Evolutionary conservation across 2,329 filamentous ascomycete genomes (phyloP).

Genomic region (Hypoxylon sp.): DNA sequence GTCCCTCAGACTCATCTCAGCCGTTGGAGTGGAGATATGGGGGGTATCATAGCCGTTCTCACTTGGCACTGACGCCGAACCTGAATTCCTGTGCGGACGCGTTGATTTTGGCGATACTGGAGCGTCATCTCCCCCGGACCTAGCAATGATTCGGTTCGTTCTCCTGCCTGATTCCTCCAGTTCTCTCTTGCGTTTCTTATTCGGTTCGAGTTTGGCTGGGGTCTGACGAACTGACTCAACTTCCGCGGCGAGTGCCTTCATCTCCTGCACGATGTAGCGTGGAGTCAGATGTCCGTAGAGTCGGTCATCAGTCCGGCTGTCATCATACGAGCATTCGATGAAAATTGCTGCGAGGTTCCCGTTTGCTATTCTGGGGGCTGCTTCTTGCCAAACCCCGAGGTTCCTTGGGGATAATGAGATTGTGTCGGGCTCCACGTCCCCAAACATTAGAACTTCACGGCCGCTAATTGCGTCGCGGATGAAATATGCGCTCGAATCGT

Average conservation of each 20-base stretch:
- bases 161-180: slow-evolving; percentile 52
- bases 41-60: slow-evolving; percentile 56
- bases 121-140: slow-evolving; percentile 57
- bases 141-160: slow-evolving; percentile 36
- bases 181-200: slow-evolving; percentile 76
- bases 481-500: slow-evolving; percentile 94
- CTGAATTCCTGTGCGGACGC: slow-evolving; percentile 48
- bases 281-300: slow-evolving; percentile 93
- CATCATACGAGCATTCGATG: slow-evolving; percentile 95
- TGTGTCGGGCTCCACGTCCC: slow-evolving; percentile 93
- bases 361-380: slow-evolving; percentile 83
- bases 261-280: slow-evolving; percentile 83
- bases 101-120: slow-evolving; percentile 68
- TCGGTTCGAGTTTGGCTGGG: slow-evolving; percentile 62
- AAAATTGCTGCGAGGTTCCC: slow-evolving; percentile 85
- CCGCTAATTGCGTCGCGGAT: slow-evolving; percentile 80
- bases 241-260: slow-evolving; percentile 78
- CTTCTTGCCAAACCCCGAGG: slow-evolving; percentile 86
- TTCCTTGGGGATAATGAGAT: slow-evolving; percentile 87
- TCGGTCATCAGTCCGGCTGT: slow-evolving; percentile 80
- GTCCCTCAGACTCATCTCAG: slow-evolving; percentile 61
- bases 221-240: slow-evolving; percentile 70
- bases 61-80: slow-evolving; percentile 33
- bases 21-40: slow-evolving; percentile 64
- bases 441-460: slow-evolving; percentile 90